Evolutionary conservation across 2,329 filamentous ascomycete genomes (phyloP).

Genomic region (Claviceps paspali): DNA sequence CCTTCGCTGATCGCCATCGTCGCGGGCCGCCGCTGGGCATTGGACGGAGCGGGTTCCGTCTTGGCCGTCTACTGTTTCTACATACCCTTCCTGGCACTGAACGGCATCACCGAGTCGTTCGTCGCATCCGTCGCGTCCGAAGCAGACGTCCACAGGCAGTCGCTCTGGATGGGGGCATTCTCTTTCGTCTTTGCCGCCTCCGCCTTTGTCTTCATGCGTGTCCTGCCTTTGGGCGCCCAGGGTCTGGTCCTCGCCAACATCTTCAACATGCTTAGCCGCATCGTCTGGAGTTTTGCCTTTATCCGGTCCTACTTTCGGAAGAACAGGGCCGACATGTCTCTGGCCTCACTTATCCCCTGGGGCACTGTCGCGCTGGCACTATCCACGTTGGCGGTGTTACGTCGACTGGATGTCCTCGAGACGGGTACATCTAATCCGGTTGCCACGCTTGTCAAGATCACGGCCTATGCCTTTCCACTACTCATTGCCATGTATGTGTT

Average conservation of each 20-base stretch:
- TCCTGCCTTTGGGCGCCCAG: constrained; percentile 54
- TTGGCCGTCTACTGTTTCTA: constrained; percentile 80
- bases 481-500: constrained; percentile 46
- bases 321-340: constrained; percentile 21
- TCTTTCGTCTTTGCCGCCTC: constrained; percentile 60
- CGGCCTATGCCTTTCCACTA: constrained; percentile 34
- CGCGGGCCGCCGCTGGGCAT: constrained; percentile 62
- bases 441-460: constrained; percentile 29
- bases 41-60: constrained; percentile 55
- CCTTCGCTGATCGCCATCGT: constrained; percentile 59
- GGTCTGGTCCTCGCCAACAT: constrained; percentile 79
- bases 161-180: constrained; percentile 70
- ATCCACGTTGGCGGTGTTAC: constrained; percentile 14
- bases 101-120: constrained; percentile 85
- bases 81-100: constrained; percentile 80
- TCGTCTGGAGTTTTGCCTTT: constrained; percentile 65
- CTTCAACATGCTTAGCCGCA: constrained; percentile 78
- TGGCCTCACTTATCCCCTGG: constrained; percentile 14
- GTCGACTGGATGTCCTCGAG: constrained; percentile 12
- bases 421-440: constrained; percentile 14
- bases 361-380: constrained; percentile 14
- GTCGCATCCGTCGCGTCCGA: constrained; percentile 74
- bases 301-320: constrained; percentile 47
- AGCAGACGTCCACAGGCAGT: constrained; percentile 60
- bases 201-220: constrained; percentile 59